phyloP scores from a whole-genome alignment of 108 stramenopile genomes.

The Discostella pseudostelligera region DNA sequence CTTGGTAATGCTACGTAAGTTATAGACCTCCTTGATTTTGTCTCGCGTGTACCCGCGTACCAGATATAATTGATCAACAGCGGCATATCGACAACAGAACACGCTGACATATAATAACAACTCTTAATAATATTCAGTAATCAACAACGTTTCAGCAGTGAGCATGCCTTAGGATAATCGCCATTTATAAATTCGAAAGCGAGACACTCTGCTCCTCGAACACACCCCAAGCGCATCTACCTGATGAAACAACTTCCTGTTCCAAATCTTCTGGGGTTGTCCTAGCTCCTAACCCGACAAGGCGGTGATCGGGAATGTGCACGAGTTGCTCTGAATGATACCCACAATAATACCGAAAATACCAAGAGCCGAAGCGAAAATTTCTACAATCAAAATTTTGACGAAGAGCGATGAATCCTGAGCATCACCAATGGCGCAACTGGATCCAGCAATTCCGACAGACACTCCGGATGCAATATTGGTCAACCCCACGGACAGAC shows the following conservation, averaged over 20 bases:
- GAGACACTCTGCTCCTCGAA: no score
- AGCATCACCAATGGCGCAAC: slow-evolving; percentile 98
- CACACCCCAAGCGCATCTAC: no score
- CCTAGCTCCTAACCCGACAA: slow-evolving; percentile 14
- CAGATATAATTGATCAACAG: no score
- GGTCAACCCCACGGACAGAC: slow-evolving; percentile 96
- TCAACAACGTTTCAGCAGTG: no score
- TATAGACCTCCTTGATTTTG: no score
- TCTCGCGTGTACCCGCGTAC: no score
- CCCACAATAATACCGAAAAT: slow-evolving; percentile 99
- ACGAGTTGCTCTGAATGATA: slow-evolving; percentile 96
- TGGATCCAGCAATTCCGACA: slow-evolving; percentile 96
- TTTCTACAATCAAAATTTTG: slow-evolving; percentile 99
- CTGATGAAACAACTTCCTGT: background rate
- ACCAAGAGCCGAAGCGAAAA: slow-evolving; percentile 98
- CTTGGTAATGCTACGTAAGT: slow-evolving; percentile 1
- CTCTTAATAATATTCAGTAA: no score
- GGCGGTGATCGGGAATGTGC: slow-evolving; percentile 88
- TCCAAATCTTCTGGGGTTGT: background rate
- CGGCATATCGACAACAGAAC: no score
- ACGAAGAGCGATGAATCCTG: slow-evolving; percentile 98
- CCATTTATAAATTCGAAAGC: no score
- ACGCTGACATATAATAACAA: no score
- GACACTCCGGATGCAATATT: slow-evolving; percentile 96
- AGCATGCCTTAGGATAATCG: no score